A percentile compares a stretch with the other conserved stretches of the same genome.
These are phyloP conservation scores for Boletus pseudo-olivaceus DNA, from an alignment of 768 basidiomycete species.

Conservation along the genomic window DNA sequence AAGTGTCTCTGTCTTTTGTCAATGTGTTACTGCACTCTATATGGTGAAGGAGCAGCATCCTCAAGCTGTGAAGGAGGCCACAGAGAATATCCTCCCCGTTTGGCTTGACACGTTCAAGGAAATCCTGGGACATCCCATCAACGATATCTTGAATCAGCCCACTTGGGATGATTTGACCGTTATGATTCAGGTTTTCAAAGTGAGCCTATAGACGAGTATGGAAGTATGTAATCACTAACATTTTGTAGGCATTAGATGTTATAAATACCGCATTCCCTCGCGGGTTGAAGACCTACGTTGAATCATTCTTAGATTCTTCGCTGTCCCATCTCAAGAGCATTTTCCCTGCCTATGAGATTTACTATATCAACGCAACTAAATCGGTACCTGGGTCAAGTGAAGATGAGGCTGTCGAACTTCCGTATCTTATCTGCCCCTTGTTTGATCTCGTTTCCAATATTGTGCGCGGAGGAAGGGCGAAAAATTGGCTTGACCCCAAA, in stretches of 20 bases:
- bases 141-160: slow-evolving; percentile 53
- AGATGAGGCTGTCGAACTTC: slow-evolving; percentile 71
- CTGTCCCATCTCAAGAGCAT: slow-evolving; percentile 58
- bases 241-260: slow-evolving; percentile 66
- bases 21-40: slow-evolving; percentile 84
- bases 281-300: slow-evolving; percentile 59
- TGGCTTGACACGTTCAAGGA: slow-evolving; percentile 93
- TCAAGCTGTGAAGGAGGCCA: slow-evolving; percentile 79
- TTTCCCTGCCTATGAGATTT: slow-evolving; percentile 56
- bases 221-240: neutral
- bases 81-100: slow-evolving; percentile 72
- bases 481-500: slow-evolving; percentile 55
- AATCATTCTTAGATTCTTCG: slow-evolving; percentile 54
- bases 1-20: slow-evolving; percentile 83
- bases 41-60: slow-evolving; percentile 96
- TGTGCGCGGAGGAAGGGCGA: slow-evolving; percentile 60
- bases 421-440: slow-evolving; percentile 72
- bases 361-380: slow-evolving; percentile 56
- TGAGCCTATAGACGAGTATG: slow-evolving; percentile 28
- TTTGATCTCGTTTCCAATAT: slow-evolving; percentile 75
- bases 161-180: slow-evolving; percentile 84
- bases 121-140: slow-evolving; percentile 59
- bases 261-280: slow-evolving; percentile 82
- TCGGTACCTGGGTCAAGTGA: slow-evolving; percentile 64
- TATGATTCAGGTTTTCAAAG: slow-evolving; percentile 83